Percentiles rank a stretch among this genome's conserved stretches.
Conservation (phyloP, 352 stramenopile genomes). For the Halophytophthora polymorphica region DNA sequence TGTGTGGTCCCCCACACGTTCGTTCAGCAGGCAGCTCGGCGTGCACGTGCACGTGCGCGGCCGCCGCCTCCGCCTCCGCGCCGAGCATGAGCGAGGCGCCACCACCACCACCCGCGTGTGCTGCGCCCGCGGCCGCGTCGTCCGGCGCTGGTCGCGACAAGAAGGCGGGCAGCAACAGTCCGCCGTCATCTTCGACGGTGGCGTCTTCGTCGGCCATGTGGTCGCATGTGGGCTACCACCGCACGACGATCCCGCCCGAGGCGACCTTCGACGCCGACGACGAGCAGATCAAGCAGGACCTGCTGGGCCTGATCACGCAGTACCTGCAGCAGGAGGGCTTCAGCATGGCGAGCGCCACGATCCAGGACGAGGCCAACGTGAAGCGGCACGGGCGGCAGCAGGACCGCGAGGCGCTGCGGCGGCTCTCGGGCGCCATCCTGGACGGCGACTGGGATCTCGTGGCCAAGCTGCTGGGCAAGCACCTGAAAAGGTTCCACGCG, state of each 20-base stretch:
- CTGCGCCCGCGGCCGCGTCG: no score
- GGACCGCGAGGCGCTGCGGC: conserved; percentile 68
- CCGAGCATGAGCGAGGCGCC: conserved; percentile 22
- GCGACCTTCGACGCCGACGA: conserved; percentile 75
- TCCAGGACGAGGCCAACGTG: conserved; percentile 87
- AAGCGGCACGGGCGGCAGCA: conserved; percentile 71
- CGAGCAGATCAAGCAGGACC: conserved; percentile 78
- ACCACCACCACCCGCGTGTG: conserved; percentile 11
- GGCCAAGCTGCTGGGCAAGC: conserved; percentile 77
- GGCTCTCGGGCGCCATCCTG: conserved; percentile 71
- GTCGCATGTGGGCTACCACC: conserved; percentile 80
- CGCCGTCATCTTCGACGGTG: conserved; percentile 15
- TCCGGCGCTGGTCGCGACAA: no score
- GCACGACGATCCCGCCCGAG: conserved; percentile 75
- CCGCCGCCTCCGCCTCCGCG: neutral
- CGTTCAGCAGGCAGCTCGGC: no score
- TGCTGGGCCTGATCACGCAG: conserved; percentile 85
- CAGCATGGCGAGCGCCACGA: conserved; percentile 73
- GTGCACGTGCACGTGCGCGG: no score
- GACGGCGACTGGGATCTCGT: conserved; percentile 87
- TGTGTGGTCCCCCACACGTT: no score
- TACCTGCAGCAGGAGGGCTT: conserved; percentile 85
- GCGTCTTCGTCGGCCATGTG: conserved; percentile 30
- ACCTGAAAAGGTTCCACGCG: conserved; percentile 74
- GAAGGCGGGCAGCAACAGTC: neutral